These are phyloP conservation scores for Leptodontidium sp. DNA, from an alignment of 2,329 filamentous ascomycete species.

Conservation along the genomic window DNA sequence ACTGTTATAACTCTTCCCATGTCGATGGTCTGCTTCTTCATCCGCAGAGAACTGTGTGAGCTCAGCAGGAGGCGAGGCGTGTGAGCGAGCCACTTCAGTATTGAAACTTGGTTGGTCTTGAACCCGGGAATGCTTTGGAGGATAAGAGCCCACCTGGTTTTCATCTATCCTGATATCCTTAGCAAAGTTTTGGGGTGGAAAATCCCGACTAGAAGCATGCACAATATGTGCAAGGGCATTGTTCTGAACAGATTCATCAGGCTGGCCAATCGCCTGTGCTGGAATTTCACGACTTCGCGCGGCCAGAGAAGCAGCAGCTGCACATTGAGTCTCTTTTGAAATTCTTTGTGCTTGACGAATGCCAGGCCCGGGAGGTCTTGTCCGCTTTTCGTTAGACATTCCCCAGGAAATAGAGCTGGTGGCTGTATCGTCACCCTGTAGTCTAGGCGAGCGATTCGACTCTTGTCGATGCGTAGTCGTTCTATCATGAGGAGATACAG, in stretches of 20 bases:
- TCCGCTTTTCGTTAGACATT: slow-evolving; percentile 3
- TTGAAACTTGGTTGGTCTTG: background rate
- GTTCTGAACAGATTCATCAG: no score
- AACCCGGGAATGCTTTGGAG: background rate
- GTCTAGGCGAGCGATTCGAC: background rate
- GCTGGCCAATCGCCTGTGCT: background rate
- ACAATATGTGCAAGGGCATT: background rate
- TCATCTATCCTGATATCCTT: background rate
- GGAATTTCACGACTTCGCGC: background rate
- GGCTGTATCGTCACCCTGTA: background rate
- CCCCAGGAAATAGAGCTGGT: background rate
- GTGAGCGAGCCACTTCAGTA: background rate
- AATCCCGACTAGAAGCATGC: background rate
- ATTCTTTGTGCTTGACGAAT: background rate
- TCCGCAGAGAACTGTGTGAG: background rate
- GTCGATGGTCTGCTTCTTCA: background rate
- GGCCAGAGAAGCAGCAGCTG: background rate
- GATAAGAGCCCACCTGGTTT: no score
- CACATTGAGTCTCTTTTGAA: background rate
- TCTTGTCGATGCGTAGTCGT: background rate
- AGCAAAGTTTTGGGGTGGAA: background rate
- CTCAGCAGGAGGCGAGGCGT: background rate
- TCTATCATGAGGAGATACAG: background rate
- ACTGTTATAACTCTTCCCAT: background rate
- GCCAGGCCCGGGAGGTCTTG: background rate